Base-by-base conservation (phyloP, 1,284 basidiomycete species). In the Boletus nobilissimus region DNA sequence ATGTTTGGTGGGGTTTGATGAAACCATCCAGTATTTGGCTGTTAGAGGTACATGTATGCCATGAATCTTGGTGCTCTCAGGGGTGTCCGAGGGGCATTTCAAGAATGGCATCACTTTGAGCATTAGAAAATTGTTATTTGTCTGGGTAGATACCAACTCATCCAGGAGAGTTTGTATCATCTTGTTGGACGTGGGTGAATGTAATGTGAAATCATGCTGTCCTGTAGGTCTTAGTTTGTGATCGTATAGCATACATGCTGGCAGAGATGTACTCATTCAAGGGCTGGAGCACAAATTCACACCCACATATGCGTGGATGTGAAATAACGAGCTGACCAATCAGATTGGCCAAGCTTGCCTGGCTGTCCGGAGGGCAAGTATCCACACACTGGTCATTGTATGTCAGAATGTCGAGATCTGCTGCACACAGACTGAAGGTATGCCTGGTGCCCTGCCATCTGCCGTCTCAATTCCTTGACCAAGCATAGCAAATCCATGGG, bases 261-360 rank as follows among this genome's bases (percentile, higher is more conserved):
- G 19, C 24, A 26, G 11, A 19, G 18, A 88, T 95, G 79, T 80
- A 97, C 96, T 99, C 97, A 64, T 90, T 91, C 66, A 99, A 40
- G 38, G 98, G 98, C 24, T 96, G 88, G 51, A 99, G 88, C 1
- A 99, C 97, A 81, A 99, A 99, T 83, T 98, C 97, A 62, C 98
- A 88, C 86, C 99, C 98, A 84, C 65, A 71, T 34, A 76, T 62
- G 46, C 94, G 89, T 6, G 93, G 92, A 87, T 99, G 98, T 1
- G 98, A 98, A 14, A 98, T 88, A 14, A 95, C 90, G 24, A 99
- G 89, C 64, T 94, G 90, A 13, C 93, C 90, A 43, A 89, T 88
- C 16, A 93, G 83, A 74, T 92, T 90, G 54, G 92, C 91, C 11
- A 92, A 82, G 14, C 80, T 85, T 10, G 73, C 79, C 16, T 87